Evolutionary conservation across 352 stramenopile species (phyloP).

Genomic region (Phytopythium vexans): DNA sequence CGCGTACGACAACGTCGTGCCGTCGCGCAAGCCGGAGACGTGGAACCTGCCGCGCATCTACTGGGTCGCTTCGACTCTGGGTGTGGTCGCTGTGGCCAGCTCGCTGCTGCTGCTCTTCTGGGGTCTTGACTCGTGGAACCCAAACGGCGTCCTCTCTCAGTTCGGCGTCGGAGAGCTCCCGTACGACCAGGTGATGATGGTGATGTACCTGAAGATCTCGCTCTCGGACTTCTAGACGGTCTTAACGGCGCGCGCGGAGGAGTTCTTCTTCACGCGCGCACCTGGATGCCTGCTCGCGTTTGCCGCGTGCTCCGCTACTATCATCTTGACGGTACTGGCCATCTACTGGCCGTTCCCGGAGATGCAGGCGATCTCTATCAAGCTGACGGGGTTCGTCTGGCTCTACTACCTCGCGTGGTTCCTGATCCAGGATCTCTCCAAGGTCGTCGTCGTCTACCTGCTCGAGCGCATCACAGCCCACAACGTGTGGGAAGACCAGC

Average conservation of each 20-base stretch:
- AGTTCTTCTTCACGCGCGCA: slow-evolving; percentile 76
- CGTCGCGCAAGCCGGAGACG: slow-evolving; percentile 58
- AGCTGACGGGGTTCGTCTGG: slow-evolving; percentile 84
- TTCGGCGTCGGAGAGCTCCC: slow-evolving; percentile 65
- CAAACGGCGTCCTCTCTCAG: slow-evolving; percentile 51
- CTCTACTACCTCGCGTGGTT: slow-evolving; percentile 87
- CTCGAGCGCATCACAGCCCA: too few species aligned
- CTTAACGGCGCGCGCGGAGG: slow-evolving; percentile 83
- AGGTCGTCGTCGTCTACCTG: slow-evolving; percentile 62
- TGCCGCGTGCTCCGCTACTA: slow-evolving; percentile 72
- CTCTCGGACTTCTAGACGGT: slow-evolving; percentile 93
- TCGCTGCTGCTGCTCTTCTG: slow-evolving; percentile 86
- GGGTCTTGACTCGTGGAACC: slow-evolving; percentile 83
- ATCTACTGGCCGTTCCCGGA: slow-evolving; percentile 83
- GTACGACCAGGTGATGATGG: slow-evolving; percentile 89
- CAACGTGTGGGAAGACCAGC: too few species aligned
- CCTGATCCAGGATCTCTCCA: slow-evolving; percentile 82
- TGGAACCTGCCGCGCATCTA: too few species aligned
- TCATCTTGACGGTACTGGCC: slow-evolving; percentile 77
- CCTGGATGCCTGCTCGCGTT: slow-evolving; percentile 70
- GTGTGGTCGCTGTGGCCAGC: slow-evolving; percentile 68
- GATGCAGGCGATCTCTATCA: slow-evolving; percentile 73
- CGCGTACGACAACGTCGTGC: slow-evolving; percentile 85
- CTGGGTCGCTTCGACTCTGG: slow-evolving; percentile 50
- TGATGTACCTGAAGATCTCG: slow-evolving; percentile 95